Conservation (phyloP, 2,329 filamentous ascomycete species). For the Neofusicoccum sp. region DNA sequence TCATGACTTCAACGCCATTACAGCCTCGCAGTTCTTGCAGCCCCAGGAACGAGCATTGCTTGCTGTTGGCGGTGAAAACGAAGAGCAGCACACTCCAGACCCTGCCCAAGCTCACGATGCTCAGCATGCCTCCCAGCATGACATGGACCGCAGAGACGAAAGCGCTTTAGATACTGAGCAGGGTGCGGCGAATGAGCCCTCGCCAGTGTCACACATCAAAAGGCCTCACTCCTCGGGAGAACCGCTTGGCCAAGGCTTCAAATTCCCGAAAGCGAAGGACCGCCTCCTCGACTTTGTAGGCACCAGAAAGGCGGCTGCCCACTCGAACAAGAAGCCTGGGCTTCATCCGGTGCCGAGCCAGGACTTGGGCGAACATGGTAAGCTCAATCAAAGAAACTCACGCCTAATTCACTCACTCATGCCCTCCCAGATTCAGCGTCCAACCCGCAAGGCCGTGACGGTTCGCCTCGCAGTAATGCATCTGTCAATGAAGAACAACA, state of each 20-base stretch:
- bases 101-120: neutral
- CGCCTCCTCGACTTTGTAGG: neutral
- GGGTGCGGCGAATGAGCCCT: too few relatives aligned
- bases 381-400: too few relatives aligned
- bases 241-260: neutral
- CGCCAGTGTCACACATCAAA: neutral
- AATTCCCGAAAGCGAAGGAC: neutral
- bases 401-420: too few relatives aligned
- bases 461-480: too few relatives aligned
- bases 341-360: neutral
- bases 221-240: conserved; percentile 2
- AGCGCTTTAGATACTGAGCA: neutral
- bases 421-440: too few relatives aligned
- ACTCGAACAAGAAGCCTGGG: neutral
- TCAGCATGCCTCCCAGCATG: neutral
- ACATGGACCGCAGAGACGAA: too few relatives aligned
- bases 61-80: neutral
- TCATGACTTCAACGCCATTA: neutral
- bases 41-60: neutral
- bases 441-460: too few relatives aligned
- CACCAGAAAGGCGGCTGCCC: neutral
- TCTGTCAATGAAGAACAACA: too few relatives aligned
- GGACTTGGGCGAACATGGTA: too few relatives aligned
- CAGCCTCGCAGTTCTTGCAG: too few relatives aligned
- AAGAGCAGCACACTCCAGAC: neutral